Base-by-base conservation (phyloP, 129 eudicot genomes). In the Helichrysum umbraculigerum region DNA sequence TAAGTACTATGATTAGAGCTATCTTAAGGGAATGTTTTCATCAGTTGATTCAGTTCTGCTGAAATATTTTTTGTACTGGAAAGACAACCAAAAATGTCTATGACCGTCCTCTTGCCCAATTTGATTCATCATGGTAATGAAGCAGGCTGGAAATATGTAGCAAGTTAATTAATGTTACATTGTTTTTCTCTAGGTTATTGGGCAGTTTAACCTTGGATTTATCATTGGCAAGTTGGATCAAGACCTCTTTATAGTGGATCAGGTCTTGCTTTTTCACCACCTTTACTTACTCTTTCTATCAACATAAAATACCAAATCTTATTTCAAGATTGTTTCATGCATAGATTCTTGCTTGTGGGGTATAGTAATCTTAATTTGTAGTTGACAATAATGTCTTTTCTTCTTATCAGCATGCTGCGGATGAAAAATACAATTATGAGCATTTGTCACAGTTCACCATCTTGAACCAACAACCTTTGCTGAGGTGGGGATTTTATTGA, bases 151-250 rank as follows among this genome's bases (percentile, higher is more conserved):
- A 71, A 71, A 58, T 75, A 51, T 70, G 59, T 76, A 69, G 42
- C 20, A 44, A n/a, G 64, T 28, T 57, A 33, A 22, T 58, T 60
- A 14, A 47, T 75, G 5, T 17, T 29, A 11, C 30, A 78, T 11
- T 52, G 12, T 34, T 66, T 60, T 56, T 61, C 14, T 71, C 28
- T 81, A 93, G 98, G 91, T 88, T 20, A 82, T 93, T 68, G 98
- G 98, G 60, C 98, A 93, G 78, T 93, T 93, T 84, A 93, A 93
- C 86, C 93, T 90, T 68, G 98, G 98, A 58, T 93, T 93, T 76
- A 90, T 93, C 68, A 81, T 93, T 84, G 98, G 93, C 68, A 93
- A 93, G 90, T 75, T 91, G 82, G 97, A 86, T 61, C 83, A 91
- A 68, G 98, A 93, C 80, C 91, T 93, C 30, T 93, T 93, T 76